Base-by-base conservation (phyloP, 1,284 basidiomycete species). In the Sphagnurus paluster region DNA sequence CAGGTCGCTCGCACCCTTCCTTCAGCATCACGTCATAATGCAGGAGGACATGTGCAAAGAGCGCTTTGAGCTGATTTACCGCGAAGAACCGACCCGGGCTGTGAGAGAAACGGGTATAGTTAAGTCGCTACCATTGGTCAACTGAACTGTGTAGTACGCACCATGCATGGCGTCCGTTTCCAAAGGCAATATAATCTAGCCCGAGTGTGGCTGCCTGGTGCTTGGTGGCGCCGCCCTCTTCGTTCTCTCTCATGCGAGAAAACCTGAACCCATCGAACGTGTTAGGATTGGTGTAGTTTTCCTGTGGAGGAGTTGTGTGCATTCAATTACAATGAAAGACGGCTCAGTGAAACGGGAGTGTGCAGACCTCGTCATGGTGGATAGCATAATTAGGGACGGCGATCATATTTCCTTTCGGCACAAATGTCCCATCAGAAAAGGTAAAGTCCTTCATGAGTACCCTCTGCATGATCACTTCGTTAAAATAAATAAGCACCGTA, bases 151-250 rank as follows among this genome's bases (percentile, higher is more conserved):
- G n/a, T n/a, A n/a, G 34, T 19, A 53, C 55, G 25, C 44, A 66
- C 62, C 67, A 68, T 20, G 71, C 69, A 57, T 74, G 70, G 39
- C 62, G 63, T 2, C 74, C 74, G 50, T 68, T 61, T 3, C 75
- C 73, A 53, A 76, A 76, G 1, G 65, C 42, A 26, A 75, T 50
- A 43, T 70, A 75, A 6, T 71, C 66, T 0, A 56, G 37, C 30
- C 61, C 60, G 0, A 69, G 66, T 10, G 68, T 63, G 10, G 67
- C 64, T 46, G 68, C 59, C 43, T 67, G 61, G 44, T 68, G 60
- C 39, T 66, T 68, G 33, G 50, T 55, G 32, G 41, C 47, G 13
- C 57, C 58, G 30, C 58, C 57, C 20, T 55, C 57, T 14, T 62
- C 59, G 16, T 48, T 44, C n/a, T 65, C 59, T 14, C 63, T 54